phyloP scores from a whole-genome alignment of 805 yeast genomes.

The Phaffomyces opuntiae region DNA sequence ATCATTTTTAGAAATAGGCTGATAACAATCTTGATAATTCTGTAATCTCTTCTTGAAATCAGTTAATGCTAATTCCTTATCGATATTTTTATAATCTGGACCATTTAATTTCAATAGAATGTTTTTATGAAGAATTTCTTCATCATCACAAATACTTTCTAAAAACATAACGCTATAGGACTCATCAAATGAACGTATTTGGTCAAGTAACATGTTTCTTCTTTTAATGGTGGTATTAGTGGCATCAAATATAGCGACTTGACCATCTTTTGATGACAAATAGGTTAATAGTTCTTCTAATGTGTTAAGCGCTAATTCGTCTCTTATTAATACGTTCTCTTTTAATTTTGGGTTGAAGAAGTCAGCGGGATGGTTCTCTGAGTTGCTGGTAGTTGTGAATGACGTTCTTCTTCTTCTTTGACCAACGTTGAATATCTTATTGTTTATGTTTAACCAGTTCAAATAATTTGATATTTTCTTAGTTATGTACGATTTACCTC shows the following conservation, averaged over 20 bases:
- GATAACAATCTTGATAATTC: constrained; percentile 49
- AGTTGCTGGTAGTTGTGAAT: background rate
- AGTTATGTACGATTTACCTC: constrained; percentile 67
- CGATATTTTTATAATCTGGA: constrained; percentile 22
- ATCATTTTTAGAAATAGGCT: constrained; percentile 36
- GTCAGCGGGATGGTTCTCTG: constrained; percentile 12
- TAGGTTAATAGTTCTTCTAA: constrained; percentile 30
- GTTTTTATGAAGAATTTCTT: constrained; percentile 23
- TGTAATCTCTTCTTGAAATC: constrained; percentile 38
- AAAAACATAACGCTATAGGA: constrained; percentile 34
- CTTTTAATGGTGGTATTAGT: constrained; percentile 41
- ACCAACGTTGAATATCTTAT: constrained; percentile 64
- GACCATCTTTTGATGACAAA: constrained; percentile 29
- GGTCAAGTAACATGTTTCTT: constrained; percentile 25
- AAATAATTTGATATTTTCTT: constrained; percentile 55
- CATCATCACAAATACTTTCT: constrained; percentile 28
- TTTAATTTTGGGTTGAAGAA: constrained; percentile 34
- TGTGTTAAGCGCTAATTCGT: constrained; percentile 41
- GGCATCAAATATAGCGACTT: constrained; percentile 46
- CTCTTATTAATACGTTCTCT: constrained; percentile 32
- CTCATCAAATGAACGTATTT: constrained; percentile 29
- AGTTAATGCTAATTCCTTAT: constrained; percentile 19
- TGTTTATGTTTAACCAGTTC: constrained; percentile 59
- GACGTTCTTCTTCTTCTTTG: constrained; percentile 45
- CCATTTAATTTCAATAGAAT: constrained; percentile 27